Evolutionary conservation across 1,284 basidiomycete genomes (phyloP).

Genomic region (Omphalotus olearius): DNA sequence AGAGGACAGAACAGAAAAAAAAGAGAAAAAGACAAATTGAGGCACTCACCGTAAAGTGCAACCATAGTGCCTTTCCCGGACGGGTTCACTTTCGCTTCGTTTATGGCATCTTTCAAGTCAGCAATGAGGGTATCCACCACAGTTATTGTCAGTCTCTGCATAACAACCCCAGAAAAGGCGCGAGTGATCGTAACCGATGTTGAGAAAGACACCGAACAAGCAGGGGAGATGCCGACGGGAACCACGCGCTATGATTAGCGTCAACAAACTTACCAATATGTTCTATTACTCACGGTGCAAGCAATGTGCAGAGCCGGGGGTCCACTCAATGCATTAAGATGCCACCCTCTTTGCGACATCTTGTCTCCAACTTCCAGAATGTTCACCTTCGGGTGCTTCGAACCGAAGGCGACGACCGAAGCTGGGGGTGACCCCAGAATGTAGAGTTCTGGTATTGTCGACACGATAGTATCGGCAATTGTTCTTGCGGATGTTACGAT

Average conservation of each 20-base stretch:
- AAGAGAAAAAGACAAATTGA: conserved; percentile 10
- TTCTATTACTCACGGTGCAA: conserved; percentile 71
- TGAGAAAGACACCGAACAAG: background rate
- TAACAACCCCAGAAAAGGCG: background rate
- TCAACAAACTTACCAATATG: conserved; percentile 1
- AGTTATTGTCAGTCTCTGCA: conserved; percentile 71
- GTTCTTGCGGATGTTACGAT: conserved; percentile 76
- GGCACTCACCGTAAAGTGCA: conserved; percentile 78
- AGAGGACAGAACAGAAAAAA: background rate
- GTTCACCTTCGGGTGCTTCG: conserved; percentile 55
- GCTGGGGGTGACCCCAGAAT: conserved; percentile 88
- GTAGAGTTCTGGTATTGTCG: conserved; percentile 75
- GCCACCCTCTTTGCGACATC: conserved; percentile 87
- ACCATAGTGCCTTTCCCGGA: conserved; percentile 80
- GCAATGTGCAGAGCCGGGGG: conserved; percentile 92
- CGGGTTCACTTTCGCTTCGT: conserved; percentile 53
- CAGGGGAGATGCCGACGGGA: background rate
- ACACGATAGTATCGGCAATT: conserved; percentile 63
- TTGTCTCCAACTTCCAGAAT: conserved; percentile 87
- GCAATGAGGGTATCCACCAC: conserved; percentile 76
- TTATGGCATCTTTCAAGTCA: conserved; percentile 77
- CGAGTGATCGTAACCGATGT: conserved; percentile 3
- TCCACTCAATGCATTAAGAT: conserved; percentile 80
- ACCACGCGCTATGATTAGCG: background rate
- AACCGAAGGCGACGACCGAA: conserved; percentile 87